Percentiles rank a stretch among this genome's conserved stretches.
Conservation (phyloP, 1,139 yeast genomes). For the Suhomyces bokatorum region DNA sequence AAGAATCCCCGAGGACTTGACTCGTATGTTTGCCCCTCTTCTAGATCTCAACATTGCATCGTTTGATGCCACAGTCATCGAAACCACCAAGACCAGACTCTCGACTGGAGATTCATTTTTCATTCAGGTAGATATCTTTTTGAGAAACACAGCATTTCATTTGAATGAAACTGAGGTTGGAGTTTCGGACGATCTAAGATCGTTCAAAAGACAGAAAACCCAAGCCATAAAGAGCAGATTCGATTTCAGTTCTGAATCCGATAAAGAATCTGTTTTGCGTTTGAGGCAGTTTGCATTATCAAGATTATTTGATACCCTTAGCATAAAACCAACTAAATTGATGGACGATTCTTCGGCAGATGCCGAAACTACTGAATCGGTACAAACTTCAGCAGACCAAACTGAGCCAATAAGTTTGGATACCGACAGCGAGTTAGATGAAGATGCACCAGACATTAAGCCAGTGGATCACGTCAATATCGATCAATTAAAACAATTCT, state of each 20-base stretch:
- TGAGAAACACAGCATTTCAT: conserved; percentile 54
- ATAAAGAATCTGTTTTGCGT: conserved; percentile 53
- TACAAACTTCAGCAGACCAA: not conserved
- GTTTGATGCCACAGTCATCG: conserved; percentile 62
- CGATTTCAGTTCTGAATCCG: conserved; percentile 48
- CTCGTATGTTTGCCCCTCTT: conserved; percentile 67
- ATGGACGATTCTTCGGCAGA: conserved; percentile 5
- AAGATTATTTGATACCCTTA: conserved; percentile 53
- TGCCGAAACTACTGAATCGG: not conserved
- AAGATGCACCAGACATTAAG: conserved; percentile 23
- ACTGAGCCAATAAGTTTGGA: conserved; percentile 13
- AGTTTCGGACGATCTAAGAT: conserved; percentile 6
- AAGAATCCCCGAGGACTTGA: conserved; percentile 70
- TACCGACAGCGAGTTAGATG: conserved; percentile 14
- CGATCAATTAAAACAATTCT: conserved; percentile 76
- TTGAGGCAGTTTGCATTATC: conserved; percentile 59
- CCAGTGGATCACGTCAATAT: conserved; percentile 51
- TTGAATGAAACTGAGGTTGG: conserved; percentile 10
- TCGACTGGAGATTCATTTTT: conserved; percentile 74
- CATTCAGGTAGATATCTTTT: conserved; percentile 61
- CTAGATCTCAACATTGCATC: conserved; percentile 55
- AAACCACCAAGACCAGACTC: conserved; percentile 53
- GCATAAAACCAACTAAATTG: conserved; percentile 16
- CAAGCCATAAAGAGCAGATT: conserved; percentile 17
- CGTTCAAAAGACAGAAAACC: conserved; percentile 16